Evolutionary conservation across 2,329 filamentous ascomycete genomes (phyloP), one percentile per base, ranked within the genome.

Genomic region (Tricladium varicosporioides): DNA sequence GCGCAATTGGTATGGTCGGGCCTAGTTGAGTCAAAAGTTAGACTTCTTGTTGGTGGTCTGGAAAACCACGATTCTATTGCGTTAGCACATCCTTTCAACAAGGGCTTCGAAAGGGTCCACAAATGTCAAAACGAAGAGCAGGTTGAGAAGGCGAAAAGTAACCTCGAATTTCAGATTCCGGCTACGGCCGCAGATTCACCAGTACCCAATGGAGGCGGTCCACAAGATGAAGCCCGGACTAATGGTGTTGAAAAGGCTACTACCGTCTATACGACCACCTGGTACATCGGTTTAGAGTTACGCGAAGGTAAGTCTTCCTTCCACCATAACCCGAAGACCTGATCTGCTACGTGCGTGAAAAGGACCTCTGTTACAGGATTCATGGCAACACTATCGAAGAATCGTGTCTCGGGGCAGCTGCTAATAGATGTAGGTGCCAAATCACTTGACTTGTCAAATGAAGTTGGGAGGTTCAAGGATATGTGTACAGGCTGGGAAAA

Each of bases 11-110:
- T 87, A 1, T 97, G 93, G 91, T 91, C 90, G 15, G 94, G 94
- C 42, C 85, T 93, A 52, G 91, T 99, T 3, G 91, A 97, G 73
- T 97, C 94, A 14, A 97, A 95, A 73, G 85, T 97, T 44, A 86
- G 94, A 64, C 81, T 93, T 65, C 80, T 99, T 14, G 91, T 97
- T 14, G 84, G 87, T 62, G 88, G 87, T 47, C 80, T 97, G 43
- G 94, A 97, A 69, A 82, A 86, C 55, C 91, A 94, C 65, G 78
- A 83, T 45, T 88, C 87, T 14, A 91, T 97, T 63, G 85, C 86
- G 36, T 78, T 96, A 19, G 92, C 94, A 0, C 91, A 94, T 65
- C 89, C 92, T 0, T 99, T 92, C 78, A 93, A 91, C 67, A 96
- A 97, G 72, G 91, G 90, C 2, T 96, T 95, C 70, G 89, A 96